Evolutionary conservation across 441 rosid species (phyloP).

Genomic region (Adansonia rubrostipa): DNA sequence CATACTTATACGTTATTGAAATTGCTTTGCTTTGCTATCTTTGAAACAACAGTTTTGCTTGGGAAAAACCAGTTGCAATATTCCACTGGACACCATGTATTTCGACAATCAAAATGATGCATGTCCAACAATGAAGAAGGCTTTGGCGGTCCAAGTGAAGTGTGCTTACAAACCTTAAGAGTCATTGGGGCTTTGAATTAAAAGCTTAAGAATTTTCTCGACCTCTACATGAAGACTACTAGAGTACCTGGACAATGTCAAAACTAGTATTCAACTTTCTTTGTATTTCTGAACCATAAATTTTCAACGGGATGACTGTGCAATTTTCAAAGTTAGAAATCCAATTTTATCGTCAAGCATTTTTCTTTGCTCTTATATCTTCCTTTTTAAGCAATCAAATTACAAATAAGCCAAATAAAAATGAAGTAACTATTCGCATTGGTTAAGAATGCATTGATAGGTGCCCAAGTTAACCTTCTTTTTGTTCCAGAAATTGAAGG

Average conservation of each 20-base stretch:
- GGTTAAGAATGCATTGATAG: too few relatives aligned
- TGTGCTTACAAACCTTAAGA: slow-evolving; percentile 39
- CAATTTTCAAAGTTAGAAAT: background rate
- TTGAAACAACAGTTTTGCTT: slow-evolving; percentile 50
- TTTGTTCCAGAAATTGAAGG: too few relatives aligned
- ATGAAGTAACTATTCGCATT: too few relatives aligned
- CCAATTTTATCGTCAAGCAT: background rate
- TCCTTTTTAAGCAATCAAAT: too few relatives aligned
- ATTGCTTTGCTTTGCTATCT: background rate
- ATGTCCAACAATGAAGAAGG: slow-evolving; percentile 48
- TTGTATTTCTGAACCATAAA: background rate
- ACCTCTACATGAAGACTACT: background rate
- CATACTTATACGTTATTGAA: too few relatives aligned
- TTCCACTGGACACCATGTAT: slow-evolving; percentile 44
- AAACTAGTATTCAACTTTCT: background rate
- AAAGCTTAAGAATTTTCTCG: too few relatives aligned
- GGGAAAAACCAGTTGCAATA: slow-evolving; percentile 56
- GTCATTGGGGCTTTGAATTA: background rate
- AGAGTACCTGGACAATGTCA: background rate
- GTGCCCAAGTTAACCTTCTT: too few relatives aligned
- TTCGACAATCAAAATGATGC: slow-evolving; percentile 41
- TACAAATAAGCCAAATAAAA: too few relatives aligned
- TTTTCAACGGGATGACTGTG: background rate
- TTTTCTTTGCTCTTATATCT: too few relatives aligned
- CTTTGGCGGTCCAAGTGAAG: slow-evolving; percentile 62